Evolutionary conservation across 306 rosid genomes (phyloP).

Genomic region (Pueraria montana): DNA sequence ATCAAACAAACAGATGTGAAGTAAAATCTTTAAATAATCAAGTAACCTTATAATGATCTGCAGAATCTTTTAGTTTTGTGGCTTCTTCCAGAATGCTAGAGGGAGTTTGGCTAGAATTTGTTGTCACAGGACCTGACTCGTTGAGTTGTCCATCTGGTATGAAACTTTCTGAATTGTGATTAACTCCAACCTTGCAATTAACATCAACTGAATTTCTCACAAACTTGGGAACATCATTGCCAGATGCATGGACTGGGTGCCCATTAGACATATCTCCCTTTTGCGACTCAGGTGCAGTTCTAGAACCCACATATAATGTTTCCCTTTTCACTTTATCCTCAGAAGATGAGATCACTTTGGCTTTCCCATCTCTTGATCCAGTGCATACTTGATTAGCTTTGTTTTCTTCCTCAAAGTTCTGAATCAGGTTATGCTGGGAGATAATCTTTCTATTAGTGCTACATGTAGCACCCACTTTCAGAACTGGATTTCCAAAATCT

Average conservation of each 20-base stretch:
- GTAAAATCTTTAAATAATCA: slow-evolving; percentile 41
- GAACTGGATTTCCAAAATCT: slow-evolving; percentile 51
- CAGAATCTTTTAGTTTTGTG: slow-evolving; percentile 62
- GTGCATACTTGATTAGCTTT: slow-evolving; percentile 28
- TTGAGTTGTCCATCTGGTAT: slow-evolving; percentile 45
- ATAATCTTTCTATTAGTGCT: slow-evolving; percentile 40
- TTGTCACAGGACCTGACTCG: slow-evolving; percentile 54
- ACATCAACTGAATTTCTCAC: slow-evolving; percentile 48
- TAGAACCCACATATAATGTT: slow-evolving; percentile 37
- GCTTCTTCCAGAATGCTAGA: slow-evolving; percentile 64
- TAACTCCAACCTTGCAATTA: slow-evolving; percentile 45
- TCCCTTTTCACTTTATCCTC: slow-evolving; percentile 47
- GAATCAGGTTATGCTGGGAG: slow-evolving; percentile 49
- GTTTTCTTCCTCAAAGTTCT: slow-evolving; percentile 50
- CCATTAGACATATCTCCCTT: slow-evolving; percentile 46
- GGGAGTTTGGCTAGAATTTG: slow-evolving; percentile 57
- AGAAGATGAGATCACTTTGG: slow-evolving; percentile 47
- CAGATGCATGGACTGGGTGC: slow-evolving; percentile 44
- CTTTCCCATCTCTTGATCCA: slow-evolving; percentile 52
- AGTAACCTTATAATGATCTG: slow-evolving; percentile 74
- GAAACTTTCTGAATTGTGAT: slow-evolving; percentile 40
- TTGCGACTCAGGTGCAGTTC: slow-evolving; percentile 45
- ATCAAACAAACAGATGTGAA: slow-evolving; percentile 31
- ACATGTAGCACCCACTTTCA: slow-evolving; percentile 48
- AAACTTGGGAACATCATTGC: slow-evolving; percentile 48